Percentiles rank a stretch among this genome's conserved stretches.
Evolutionary conservation across 2,329 filamentous ascomycete species (phyloP).

Genomic region (Paecilomyces dactylethromorphus): DNA sequence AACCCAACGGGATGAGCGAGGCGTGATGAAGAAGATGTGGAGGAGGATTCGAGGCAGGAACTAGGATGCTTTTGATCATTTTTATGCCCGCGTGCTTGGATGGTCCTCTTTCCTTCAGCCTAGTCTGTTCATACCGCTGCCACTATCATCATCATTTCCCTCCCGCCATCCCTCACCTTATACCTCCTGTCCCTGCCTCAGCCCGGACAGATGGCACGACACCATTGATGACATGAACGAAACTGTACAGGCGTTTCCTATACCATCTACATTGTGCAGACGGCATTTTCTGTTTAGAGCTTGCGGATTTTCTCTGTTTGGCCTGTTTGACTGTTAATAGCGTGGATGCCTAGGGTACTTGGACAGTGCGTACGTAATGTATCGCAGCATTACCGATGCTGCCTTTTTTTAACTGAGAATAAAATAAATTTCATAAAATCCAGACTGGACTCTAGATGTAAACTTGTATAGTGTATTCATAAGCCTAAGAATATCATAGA

Average conservation of each 20-base stretch:
- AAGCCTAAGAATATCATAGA: no score
- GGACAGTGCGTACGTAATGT: background rate
- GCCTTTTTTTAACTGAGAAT: background rate
- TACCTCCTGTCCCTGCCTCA: background rate
- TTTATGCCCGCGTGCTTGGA: background rate
- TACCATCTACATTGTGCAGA: background rate
- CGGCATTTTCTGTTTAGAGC: background rate
- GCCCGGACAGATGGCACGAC: background rate
- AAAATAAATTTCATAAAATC: no score
- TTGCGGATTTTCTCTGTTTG: background rate
- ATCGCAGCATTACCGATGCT: background rate
- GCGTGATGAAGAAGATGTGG: conserved; percentile 39
- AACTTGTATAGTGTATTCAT: no score
- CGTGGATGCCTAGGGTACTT: background rate
- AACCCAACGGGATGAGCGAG: conserved; percentile 32
- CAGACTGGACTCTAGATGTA: no score
- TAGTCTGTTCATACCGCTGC: background rate
- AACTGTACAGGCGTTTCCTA: background rate
- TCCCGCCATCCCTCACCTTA: background rate
- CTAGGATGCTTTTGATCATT: conserved; percentile 4
- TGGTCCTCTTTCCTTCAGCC: background rate
- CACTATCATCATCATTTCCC: background rate
- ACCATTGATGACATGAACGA: background rate
- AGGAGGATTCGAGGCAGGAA: conserved; percentile 30
- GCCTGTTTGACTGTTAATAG: background rate